These are phyloP conservation scores for Chrysanthemum seticuspe DNA, from an alignment of 129 eudicot genomes.

Conservation along the genomic window DNA sequence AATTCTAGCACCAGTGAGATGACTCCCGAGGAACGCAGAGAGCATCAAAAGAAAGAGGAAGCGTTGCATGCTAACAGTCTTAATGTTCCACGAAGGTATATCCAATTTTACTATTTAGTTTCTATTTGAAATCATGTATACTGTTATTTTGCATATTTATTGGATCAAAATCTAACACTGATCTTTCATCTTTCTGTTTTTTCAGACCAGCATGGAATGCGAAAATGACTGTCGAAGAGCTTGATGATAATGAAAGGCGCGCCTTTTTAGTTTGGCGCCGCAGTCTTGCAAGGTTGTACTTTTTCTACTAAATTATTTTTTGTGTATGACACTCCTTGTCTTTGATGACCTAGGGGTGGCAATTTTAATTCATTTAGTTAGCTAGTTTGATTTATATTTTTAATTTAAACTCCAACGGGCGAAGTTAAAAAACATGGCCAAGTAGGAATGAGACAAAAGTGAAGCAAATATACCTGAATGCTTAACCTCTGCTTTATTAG, in stretches of 20 bases:
- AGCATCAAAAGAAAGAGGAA: slow-evolving; percentile 80
- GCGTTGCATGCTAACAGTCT: slow-evolving; percentile 92
- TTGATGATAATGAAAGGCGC: slow-evolving; percentile 81
- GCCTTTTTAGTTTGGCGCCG: slow-evolving; percentile 92
- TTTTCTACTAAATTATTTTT: neutral
- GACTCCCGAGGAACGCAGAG: slow-evolving; percentile 64
- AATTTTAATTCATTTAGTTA: neutral
- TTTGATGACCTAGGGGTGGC: neutral
- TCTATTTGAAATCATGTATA: neutral
- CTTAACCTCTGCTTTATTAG: too few relatives aligned
- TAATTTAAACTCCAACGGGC: too few relatives aligned
- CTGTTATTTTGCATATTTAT: neutral
- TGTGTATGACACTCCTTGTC: neutral
- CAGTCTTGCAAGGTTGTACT: slow-evolving; percentile 74
- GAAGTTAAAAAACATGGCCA: too few relatives aligned
- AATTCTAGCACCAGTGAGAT: slow-evolving; percentile 51
- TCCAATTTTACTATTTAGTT: neutral
- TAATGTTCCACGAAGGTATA: slow-evolving; percentile 87
- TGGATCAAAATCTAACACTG: neutral
- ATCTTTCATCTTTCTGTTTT: neutral
- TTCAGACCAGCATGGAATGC: slow-evolving; percentile 86
- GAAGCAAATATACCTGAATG: too few relatives aligned
- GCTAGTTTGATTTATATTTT: too few relatives aligned
- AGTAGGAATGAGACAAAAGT: too few relatives aligned
- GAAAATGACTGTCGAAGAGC: slow-evolving; percentile 81